Base-by-base conservation (phyloP, 2,329 filamentous ascomycete species). In the Diaporthe nobilis region DNA sequence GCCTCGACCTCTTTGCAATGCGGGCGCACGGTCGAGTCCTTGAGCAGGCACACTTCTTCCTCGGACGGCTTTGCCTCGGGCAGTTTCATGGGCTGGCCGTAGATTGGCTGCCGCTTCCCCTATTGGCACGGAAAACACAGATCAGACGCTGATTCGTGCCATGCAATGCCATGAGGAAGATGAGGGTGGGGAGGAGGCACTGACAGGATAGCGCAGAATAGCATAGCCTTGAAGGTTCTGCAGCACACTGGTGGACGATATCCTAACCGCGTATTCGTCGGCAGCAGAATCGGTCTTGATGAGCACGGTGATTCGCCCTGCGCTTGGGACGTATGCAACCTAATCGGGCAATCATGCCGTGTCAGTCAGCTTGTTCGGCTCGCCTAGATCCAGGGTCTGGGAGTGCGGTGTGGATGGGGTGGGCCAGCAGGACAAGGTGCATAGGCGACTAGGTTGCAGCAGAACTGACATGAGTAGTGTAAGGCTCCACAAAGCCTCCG, bases 141-240 rank as follows among this genome's bases (percentile, higher is more conserved):
- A 20, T 70, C 47, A 68, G 65, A 13, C n/a, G 6, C 34, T 42
- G 47, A 39, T 39, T 42, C 34, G 7, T 39, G 39, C 39, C 8
- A 47, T 51, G 22, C 9, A 31, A 51, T 2, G 8, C 9, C 8
- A 17, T 67, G 10, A 7, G 22, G 12, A 34, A 15, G 8, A 4
- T 13, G 44, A n/a, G 17, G 1, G 31, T 22, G 8, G 13, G 8
- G 6, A 4, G 2, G 31, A n/a, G 22, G 22, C 15, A 74, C 63
- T 31, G 13, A 74, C 72, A 9, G 78, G 78, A 31, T 78, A 79
- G 20, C 78, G 65, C 20, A 80, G 74, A 25, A 80, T 75, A 2
- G 78, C 71, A 57, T 78, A 80, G 15, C 77, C 77, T 10, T 80
- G 79, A 1, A 80, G 70, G 55, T 79, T 80, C 61, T 80, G 79